Evolutionary conservation across 192 early-diverging fungal genomes (phyloP).

Genomic region (Rhizophagus prolifer): DNA sequence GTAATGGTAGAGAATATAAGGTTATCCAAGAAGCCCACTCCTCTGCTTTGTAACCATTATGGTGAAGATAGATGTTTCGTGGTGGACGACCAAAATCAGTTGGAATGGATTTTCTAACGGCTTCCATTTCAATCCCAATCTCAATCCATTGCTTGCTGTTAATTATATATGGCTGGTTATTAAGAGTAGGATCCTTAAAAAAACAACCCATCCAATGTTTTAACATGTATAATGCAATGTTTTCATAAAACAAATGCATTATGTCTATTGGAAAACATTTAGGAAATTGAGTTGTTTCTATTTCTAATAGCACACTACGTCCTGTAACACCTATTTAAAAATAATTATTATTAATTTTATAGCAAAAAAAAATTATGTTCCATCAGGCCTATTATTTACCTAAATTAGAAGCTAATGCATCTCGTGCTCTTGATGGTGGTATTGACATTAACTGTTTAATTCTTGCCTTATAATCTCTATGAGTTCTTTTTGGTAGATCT

Average conservation of each 20-base stretch:
- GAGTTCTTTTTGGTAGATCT: neutral
- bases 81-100: neutral
- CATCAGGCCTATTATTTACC: no score
- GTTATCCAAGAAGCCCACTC: neutral
- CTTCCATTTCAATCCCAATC: neutral
- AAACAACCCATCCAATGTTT: neutral
- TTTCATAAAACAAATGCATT: constrained; percentile 18
- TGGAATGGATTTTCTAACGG: neutral
- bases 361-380: no score
- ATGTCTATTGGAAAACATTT: neutral
- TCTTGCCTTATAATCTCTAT: neutral
- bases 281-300: neutral
- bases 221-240: neutral
- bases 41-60: neutral
- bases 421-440: neutral
- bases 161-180: neutral
- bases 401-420: neutral
- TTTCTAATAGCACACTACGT: neutral
- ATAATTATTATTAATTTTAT: neutral
- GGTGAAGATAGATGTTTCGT: neutral
- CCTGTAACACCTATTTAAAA: neutral
- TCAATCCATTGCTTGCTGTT: neutral
- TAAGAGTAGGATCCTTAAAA: neutral
- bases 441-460: neutral
- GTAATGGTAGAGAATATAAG: neutral